Base-by-base conservation (phyloP, 805 yeast genomes). In the Debaryomyces maramus region DNA sequence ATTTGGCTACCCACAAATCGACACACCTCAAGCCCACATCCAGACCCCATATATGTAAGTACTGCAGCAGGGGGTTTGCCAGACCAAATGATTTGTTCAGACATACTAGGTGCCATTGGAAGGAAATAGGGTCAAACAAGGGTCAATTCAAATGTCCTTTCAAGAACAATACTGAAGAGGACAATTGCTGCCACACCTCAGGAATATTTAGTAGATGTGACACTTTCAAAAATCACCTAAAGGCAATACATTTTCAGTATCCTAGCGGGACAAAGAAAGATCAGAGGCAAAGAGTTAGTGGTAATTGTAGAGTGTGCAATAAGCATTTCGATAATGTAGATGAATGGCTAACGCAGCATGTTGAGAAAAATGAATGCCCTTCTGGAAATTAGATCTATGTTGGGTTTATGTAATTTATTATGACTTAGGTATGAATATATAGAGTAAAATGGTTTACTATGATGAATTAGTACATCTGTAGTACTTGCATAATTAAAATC, bases 201-300 rank as follows among this genome's bases (percentile, higher is more conserved):
- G 97, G 97, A 4, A 81, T 85, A 21, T 89, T 89, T 53, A 81
- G 89, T 9, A 73, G 97, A 36, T 85, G 96, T 58, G 97, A 89
- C 58, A 89, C 97, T 4, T 89, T 80, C 65, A 89, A 89, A 56
- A 89, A 89, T 63, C 97, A 89, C 63, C 70, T 89, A 45, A 87
- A 86, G 59, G 95, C 96, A 2, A 74, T 89, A 45, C 97, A 89
- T 57, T 89, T 89, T 60, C 84, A 79, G 48, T 89, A 89, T 61
- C 97, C 97, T 4, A 75, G 76, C 28, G 96, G 96, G 5, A 88
- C 96, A 3, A 79, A 82, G 56, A 88, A 88, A 62, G 81, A 78
- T 45, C 85, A 87, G 52, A 75, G 97, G 46, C 60, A 64, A 15
- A 74, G 77, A 37, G 86, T 82, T 30, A 60, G 72, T 15, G 97